These are phyloP conservation scores for Populus hybrid DNA, from an alignment of 441 rosid genomes.

Conservation along the genomic window DNA sequence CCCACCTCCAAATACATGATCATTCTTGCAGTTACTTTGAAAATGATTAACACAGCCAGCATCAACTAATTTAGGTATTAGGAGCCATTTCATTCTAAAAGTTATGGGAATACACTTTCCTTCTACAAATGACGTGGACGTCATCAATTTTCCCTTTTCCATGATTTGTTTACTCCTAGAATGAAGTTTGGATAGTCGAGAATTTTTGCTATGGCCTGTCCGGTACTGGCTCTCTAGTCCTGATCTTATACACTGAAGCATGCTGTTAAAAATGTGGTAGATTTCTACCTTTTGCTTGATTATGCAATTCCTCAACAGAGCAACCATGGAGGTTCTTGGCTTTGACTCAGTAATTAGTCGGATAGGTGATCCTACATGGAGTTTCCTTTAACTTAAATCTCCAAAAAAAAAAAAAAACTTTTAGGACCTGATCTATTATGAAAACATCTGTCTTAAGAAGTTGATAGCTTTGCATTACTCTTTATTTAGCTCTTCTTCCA, in stretches of 20 bases:
- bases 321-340: background rate
- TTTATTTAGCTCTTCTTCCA: conserved; percentile 30
- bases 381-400: conserved; percentile 9
- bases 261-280: conserved; percentile 1
- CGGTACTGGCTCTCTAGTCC: background rate
- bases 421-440: conserved; percentile 10
- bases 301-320: conserved; percentile 1
- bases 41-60: background rate
- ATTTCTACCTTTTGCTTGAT: conserved; percentile 15
- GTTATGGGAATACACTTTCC: background rate
- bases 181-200: background rate
- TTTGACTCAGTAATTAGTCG: background rate
- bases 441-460: conserved; percentile 5
- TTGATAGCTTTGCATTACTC: conserved; percentile 20
- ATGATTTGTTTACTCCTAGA: background rate
- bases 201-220: background rate
- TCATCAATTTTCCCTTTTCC: background rate
- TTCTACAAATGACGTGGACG: background rate
- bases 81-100: background rate
- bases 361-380: conserved; percentile 3
- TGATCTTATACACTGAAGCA: background rate
- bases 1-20: background rate
- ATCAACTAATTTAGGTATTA: background rate
- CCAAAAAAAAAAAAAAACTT: conserved; percentile 2
- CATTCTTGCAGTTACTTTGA: background rate